A percentile compares a stretch with the other conserved stretches of the same genome.
These are phyloP conservation scores for Lepidium africanum DNA, from an alignment of 345 rosid species.

Conservation along the genomic window DNA sequence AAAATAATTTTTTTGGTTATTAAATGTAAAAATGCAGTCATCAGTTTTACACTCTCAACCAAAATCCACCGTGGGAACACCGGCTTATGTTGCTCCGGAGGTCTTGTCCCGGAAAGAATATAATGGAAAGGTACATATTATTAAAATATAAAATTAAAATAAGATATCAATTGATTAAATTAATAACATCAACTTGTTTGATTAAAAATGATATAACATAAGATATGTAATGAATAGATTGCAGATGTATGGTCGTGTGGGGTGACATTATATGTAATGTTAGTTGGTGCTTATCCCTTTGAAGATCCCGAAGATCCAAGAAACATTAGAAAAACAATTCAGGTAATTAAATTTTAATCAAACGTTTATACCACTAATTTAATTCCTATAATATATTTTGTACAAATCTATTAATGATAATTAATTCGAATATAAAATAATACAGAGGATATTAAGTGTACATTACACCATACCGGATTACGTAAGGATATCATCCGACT, in stretches of 20 bases:
- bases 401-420: not conserved
- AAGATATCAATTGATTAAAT: not conserved
- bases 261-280: slow-evolving; percentile 77
- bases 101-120: slow-evolving; percentile 68
- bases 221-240: slow-evolving; percentile 29
- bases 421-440: not conserved
- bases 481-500: slow-evolving; percentile 69
- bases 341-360: slow-evolving; percentile 30
- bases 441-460: slow-evolving; percentile 84
- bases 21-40: slow-evolving; percentile 36
- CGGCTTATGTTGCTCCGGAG: slow-evolving; percentile 90
- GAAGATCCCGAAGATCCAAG: slow-evolving; percentile 76
- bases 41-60: slow-evolving; percentile 88
- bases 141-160: not conserved
- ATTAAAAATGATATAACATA: not conserved
- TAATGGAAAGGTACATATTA: slow-evolving; percentile 57
- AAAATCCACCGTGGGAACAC: slow-evolving; percentile 94
- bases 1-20: not conserved
- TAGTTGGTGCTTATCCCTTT: slow-evolving; percentile 82
- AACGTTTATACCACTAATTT: slow-evolving; percentile 7
- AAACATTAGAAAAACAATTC: slow-evolving; percentile 70
- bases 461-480: slow-evolving; percentile 86
- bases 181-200: slow-evolving; percentile 19
- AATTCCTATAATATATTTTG: not conserved
- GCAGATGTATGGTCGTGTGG: slow-evolving; percentile 95